Base-by-base conservation (phyloP, 768 basidiomycete genomes). In the Podaxis carcinomalis region DNA sequence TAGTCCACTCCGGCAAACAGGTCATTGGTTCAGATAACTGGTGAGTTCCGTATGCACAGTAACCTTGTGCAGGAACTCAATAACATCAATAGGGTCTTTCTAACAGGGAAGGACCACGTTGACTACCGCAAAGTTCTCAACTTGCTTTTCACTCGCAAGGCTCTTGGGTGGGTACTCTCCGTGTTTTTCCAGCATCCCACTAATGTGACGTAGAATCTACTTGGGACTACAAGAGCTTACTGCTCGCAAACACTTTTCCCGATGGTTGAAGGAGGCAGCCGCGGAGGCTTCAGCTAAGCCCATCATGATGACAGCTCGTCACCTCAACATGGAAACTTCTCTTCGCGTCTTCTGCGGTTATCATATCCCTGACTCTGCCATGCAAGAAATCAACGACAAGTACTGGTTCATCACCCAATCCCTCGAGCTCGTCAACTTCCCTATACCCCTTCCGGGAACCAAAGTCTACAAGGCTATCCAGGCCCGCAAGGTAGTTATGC, bases 351-450 rank as follows among this genome's bases (percentile, higher is more conserved):
- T 99, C 78, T 94, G 95, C 69, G 97, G 97, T 16, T 76, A 80
- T 63, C 92, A 98, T 74, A 89, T 98, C 66, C 86, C 93, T 28
- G 88, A 93, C 14, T 75, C 85, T 6, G 92, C 89, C 42, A 84
- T 88, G 25, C 69, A 75, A 14, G 92, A 93, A 70, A 95, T 99
- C 70, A 89, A 84, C 69, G 88, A 92, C 65, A 94, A 93, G 70
- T 98, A 98, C 78, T 98, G 96, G 96, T 80, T 82, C 62, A 97
- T 99, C 75, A 98, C 97, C 5, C 79, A 86, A 66, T 93, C 97
- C 2, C 88, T 99, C 44, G 93, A 99, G 72, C 89, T 99, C 57
- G 97, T 99, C 80, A 99, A 99, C 80, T 98, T 99, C 79, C 97
- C 97, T 14, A 76, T 98, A 63, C 88, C 96, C 14, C 68, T 97